Percentiles rank a stretch among this genome's conserved stretches.
These are phyloP conservation scores for Trametes gibbosa DNA, from an alignment of 768 basidiomycete genomes.

Conservation along the genomic window DNA sequence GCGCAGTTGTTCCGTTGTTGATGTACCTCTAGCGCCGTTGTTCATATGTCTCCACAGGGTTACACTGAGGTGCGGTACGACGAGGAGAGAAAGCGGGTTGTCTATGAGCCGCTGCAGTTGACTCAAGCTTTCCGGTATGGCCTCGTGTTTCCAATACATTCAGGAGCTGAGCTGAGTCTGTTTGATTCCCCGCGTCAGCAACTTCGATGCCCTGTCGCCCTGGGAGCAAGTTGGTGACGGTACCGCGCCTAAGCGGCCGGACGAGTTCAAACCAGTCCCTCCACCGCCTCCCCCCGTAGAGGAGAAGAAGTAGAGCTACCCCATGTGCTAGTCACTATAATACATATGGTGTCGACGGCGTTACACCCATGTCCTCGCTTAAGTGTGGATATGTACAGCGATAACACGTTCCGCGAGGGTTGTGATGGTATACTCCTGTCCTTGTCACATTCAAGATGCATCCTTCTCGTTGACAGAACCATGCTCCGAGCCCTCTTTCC, in stretches of 20 bases:
- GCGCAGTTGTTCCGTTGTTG: constrained; percentile 27
- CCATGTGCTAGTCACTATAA: constrained; percentile 3
- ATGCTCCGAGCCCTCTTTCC: constrained; percentile 11
- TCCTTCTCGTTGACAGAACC: constrained; percentile 13
- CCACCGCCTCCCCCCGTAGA: constrained; percentile 76
- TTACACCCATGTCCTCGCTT: neutral
- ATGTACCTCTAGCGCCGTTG: neutral
- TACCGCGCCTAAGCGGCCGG: constrained; percentile 53
- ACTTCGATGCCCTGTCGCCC: constrained; percentile 89
- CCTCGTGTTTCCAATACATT: neutral
- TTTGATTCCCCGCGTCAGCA: constrained; percentile 45
- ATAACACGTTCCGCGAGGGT: neutral
- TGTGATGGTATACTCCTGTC: constrained; percentile 7
- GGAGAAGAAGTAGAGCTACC: constrained; percentile 65
- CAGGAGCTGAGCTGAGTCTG: neutral
- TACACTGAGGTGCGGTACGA: constrained; percentile 98
- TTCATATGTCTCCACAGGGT: constrained; percentile 52
- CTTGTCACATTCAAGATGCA: constrained; percentile 2
- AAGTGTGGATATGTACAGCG: neutral
- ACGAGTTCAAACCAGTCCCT: constrained; percentile 72
- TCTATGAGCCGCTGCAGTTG: constrained; percentile 95
- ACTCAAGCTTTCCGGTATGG: constrained; percentile 95
- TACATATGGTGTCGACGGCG: constrained; percentile 9
- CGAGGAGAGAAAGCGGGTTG: constrained; percentile 95
- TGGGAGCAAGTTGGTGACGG: constrained; percentile 93